A percentile compares a stretch with the other conserved stretches of the same genome.
Conservation (phyloP, 805 yeast species). For the Candida maesae region DNA sequence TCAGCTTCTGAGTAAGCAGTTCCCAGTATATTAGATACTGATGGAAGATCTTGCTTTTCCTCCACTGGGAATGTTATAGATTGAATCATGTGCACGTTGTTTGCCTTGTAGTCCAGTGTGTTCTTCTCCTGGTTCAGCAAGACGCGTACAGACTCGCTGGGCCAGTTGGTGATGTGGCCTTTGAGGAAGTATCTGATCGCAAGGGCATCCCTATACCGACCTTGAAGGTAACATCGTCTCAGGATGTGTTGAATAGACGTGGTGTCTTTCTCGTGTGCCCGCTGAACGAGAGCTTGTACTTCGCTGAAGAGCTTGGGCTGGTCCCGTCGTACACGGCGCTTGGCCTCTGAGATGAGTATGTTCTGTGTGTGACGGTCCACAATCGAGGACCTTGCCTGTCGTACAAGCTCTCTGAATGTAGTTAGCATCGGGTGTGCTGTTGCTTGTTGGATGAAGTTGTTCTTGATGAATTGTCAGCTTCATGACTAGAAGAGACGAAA, state of each 20-base stretch:
- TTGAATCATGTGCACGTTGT: slow-evolving; percentile 3
- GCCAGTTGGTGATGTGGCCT: slow-evolving; percentile 22
- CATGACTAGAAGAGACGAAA: too few species aligned
- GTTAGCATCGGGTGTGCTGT: too few species aligned
- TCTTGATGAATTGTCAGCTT: too few species aligned
- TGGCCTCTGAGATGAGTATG: slow-evolving; percentile 8
- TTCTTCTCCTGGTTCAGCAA: slow-evolving; percentile 9
- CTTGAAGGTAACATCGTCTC: slow-evolving; percentile 18
- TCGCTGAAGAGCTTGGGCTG: slow-evolving; percentile 10
- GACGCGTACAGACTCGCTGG: slow-evolving; percentile 14
- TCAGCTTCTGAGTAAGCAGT: background rate
- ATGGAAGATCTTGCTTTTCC: slow-evolving; percentile 14
- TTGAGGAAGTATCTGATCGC: slow-evolving; percentile 19
- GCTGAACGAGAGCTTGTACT: slow-evolving; percentile 4
- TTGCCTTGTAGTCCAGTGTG: slow-evolving; percentile 9
- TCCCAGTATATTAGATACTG: slow-evolving; percentile 2
- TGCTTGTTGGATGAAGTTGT: too few species aligned
- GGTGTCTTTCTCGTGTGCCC: slow-evolving; percentile 3
- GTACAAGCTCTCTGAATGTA: slow-evolving; percentile 2
- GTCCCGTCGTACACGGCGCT: slow-evolving; percentile 11
- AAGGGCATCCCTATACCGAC: slow-evolving; percentile 19
- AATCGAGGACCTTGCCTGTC: slow-evolving; percentile 6
- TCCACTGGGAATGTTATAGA: slow-evolving; percentile 14
- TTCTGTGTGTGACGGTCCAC: slow-evolving; percentile 13
- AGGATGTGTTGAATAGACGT: slow-evolving; percentile 15